Evolutionary conservation across 2,329 filamentous ascomycete genomes (phyloP), one percentile per base, ranked within the genome.

Genomic region (Pyrenophora graminea): DNA sequence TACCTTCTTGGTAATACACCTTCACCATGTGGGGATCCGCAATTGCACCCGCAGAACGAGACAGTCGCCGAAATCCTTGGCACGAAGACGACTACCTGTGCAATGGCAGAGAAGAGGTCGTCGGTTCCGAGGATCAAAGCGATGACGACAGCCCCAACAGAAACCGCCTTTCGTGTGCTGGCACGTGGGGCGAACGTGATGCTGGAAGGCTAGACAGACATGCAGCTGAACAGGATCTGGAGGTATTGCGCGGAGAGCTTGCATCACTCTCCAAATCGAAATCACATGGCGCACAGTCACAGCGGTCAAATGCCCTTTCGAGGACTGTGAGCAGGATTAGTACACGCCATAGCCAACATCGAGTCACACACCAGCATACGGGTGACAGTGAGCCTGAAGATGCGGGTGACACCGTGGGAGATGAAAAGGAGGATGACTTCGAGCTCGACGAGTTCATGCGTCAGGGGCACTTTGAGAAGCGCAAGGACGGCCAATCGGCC

Each of bases 401-500:
- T 33, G 48, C 56, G 23, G 63, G 50, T n/a, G n/a, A 25, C n/a
- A 61, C 62, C 36, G 55, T 56, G 13, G 63, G 75, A 45, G 74
- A 71, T 4, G 78, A 81, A 13, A 79, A 82, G 13, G 70, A 82
- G 2, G 82, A 84, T 1, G 85, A 82, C 2, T 91, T 92, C 56
- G 82, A 88, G 53, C 78, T 92, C 1, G 82, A 81, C 30, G 77
- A 84, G 10, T 92, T 92, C 66, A 82, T 92, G 73, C 82, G 84
- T 39, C 84, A 89, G 53, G 89, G 89, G 1, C 86, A 89, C 62
- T 86, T 91, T 52, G 89, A 91, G 72, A 90, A 88, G 68, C 81
- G 87, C 10, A 83, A 82, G 38, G 81, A 85, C 25, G 86, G 85
- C 5, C 78, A 80, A 31, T 87, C 89, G 0, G 82, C 86, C 9